Conservation (phyloP, 345 rosid genomes). For the Chamaenerion angustifolium region DNA sequence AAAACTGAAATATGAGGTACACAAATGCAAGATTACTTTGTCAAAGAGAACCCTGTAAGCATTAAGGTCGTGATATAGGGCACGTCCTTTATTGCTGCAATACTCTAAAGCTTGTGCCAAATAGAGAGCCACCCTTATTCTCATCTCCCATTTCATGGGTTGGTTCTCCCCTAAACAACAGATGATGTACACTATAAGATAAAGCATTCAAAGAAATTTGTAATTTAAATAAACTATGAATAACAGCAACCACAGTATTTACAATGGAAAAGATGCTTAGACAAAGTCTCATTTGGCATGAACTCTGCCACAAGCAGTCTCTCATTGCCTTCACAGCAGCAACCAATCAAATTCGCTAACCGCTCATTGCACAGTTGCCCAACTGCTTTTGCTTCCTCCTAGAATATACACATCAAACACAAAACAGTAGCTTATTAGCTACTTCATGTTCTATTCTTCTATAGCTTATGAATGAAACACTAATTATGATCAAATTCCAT, state of each 20-base stretch:
- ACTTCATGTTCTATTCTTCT: background rate
- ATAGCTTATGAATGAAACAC: background rate
- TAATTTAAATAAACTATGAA: too few species aligned
- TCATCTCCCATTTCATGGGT: conserved; percentile 43
- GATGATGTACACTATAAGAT: too few species aligned
- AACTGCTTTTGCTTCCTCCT: conserved; percentile 89
- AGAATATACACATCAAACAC: background rate
- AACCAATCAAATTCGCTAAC: conserved; percentile 74
- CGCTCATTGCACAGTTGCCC: conserved; percentile 74
- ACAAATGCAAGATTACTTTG: conserved; percentile 13
- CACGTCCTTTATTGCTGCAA: conserved; percentile 29
- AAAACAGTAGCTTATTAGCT: background rate
- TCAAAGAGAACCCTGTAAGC: conserved; percentile 39
- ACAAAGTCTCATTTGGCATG: conserved; percentile 87
- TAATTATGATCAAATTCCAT: background rate
- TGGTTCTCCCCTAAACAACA: conserved; percentile 26
- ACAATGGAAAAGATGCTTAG: conserved; percentile 94
- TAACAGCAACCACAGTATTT: conserved; percentile 13
- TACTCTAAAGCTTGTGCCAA: conserved; percentile 39
- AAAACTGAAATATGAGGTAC: background rate
- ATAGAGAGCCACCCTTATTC: conserved; percentile 31
- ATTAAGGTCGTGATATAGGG: conserved; percentile 33
- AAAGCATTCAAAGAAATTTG: too few species aligned
- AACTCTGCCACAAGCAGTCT: conserved; percentile 87
- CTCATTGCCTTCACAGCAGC: conserved; percentile 83